These are phyloP conservation scores for Drechmeria coniospora DNA, from an alignment of 2,329 filamentous ascomycete species.

Conservation along the genomic window DNA sequence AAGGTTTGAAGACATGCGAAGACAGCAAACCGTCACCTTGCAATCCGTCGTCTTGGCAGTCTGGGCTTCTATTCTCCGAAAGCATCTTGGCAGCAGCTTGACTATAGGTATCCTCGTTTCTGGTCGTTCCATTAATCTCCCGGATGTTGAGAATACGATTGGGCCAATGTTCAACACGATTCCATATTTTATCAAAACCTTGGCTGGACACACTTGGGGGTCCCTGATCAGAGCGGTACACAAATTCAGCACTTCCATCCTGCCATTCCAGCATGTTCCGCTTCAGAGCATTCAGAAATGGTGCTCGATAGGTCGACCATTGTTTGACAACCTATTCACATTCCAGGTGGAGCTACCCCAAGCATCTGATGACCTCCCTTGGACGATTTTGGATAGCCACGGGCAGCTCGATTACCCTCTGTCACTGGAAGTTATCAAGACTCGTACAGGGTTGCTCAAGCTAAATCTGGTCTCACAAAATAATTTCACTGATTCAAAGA, in stretches of 20 bases:
- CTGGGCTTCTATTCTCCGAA: slow-evolving; percentile 51
- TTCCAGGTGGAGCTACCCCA: slow-evolving; percentile 44
- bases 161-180: slow-evolving; percentile 87
- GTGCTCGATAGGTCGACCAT: slow-evolving; percentile 40
- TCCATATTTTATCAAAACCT: slow-evolving; percentile 44
- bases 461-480: slow-evolving; percentile 45
- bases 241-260: slow-evolving; percentile 47
- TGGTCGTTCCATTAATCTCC: slow-evolving; percentile 56
- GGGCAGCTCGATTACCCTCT: slow-evolving; percentile 54
- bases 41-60: slow-evolving; percentile 64
- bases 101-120: slow-evolving; percentile 65
- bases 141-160: slow-evolving; percentile 49
- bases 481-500: slow-evolving; percentile 15
- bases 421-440: slow-evolving; percentile 56
- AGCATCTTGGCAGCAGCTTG: slow-evolving; percentile 27
- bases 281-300: slow-evolving; percentile 71
- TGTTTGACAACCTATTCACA: slow-evolving; percentile 74
- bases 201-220: slow-evolving; percentile 35
- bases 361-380: slow-evolving; percentile 25
- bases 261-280: slow-evolving; percentile 59
- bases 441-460: slow-evolving; percentile 27
- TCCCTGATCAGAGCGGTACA: slow-evolving; percentile 51
- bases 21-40: slow-evolving; percentile 53
- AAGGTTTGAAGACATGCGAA: slow-evolving; percentile 35
- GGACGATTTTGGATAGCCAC: slow-evolving; percentile 35